phyloP scores from a whole-genome alignment of 2,329 filamentous ascomycete species.

The Epichloe brachyelytri region DNA sequence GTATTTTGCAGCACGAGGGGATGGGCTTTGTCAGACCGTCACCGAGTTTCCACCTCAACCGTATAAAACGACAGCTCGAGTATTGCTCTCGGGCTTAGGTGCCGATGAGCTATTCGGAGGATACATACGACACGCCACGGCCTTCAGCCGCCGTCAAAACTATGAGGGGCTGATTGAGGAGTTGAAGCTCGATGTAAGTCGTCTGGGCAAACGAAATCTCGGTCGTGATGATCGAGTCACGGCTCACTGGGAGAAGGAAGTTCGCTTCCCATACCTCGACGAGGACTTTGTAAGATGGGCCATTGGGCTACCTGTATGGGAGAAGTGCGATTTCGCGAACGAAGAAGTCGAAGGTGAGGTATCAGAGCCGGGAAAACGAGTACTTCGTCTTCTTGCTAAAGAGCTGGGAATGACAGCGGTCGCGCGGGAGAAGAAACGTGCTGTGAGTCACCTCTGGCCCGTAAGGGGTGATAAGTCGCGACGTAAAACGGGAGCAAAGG shows the following conservation, averaged over 20 bases:
- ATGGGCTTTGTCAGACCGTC: slow-evolving; percentile 32
- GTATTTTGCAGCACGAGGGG: slow-evolving; percentile 84
- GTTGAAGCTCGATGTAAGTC: slow-evolving; percentile 69
- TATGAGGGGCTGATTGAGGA: slow-evolving; percentile 66
- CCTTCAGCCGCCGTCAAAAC: slow-evolving; percentile 51
- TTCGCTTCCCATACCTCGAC: slow-evolving; percentile 81
- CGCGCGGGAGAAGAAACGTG: slow-evolving; percentile 68
- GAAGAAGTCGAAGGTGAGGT: slow-evolving; percentile 13
- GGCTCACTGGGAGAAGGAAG: slow-evolving; percentile 78
- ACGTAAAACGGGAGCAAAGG: neutral
- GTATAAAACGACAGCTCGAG: slow-evolving; percentile 62
- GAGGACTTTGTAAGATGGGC: slow-evolving; percentile 77
- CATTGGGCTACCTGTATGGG: slow-evolving; percentile 58
- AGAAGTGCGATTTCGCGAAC: slow-evolving; percentile 79
- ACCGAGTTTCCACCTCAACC: slow-evolving; percentile 13
- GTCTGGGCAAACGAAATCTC: slow-evolving; percentile 86
- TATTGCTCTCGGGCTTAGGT: slow-evolving; percentile 82
- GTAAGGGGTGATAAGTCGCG: neutral
- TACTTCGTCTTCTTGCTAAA: slow-evolving; percentile 65
- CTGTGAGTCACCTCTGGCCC: slow-evolving; percentile 6
- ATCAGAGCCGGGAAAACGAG: slow-evolving; percentile 63
- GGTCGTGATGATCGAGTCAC: slow-evolving; percentile 88
- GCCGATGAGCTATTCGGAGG: slow-evolving; percentile 95
- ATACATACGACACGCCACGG: slow-evolving; percentile 71
- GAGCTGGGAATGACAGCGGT: slow-evolving; percentile 58